Percentiles rank a stretch among this genome's conserved stretches.
These are phyloP conservation scores for Suillus ampliporus DNA, from an alignment of 768 basidiomycete genomes.

Conservation along the genomic window DNA sequence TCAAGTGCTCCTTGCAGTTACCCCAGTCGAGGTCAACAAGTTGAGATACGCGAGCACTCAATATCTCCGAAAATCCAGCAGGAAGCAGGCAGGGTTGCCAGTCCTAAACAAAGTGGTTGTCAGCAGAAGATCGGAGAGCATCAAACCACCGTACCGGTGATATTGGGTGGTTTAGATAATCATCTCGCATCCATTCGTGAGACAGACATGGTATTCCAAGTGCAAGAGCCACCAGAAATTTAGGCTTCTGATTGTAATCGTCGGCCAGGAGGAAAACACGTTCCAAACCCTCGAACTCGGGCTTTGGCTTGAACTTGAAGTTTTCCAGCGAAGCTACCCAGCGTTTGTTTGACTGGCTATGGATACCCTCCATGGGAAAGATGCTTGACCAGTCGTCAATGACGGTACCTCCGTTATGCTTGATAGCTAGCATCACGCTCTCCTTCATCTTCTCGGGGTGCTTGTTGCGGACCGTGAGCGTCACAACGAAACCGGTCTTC, in stretches of 20 bases:
- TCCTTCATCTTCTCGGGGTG: conserved; percentile 49
- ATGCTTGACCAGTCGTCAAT: conserved; percentile 67
- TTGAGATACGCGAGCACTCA: conserved; percentile 51
- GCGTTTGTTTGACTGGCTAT: conserved; percentile 47
- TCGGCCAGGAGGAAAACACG: conserved; percentile 74
- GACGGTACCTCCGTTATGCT: conserved; percentile 57
- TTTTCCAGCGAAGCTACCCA: conserved; percentile 60
- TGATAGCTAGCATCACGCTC: conserved; percentile 48
- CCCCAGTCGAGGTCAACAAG: conserved; percentile 56
- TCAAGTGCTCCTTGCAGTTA: conserved; percentile 54
- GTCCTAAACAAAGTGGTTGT: conserved; percentile 38
- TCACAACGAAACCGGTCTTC: conserved; percentile 65
- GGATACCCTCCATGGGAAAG: conserved; percentile 59
- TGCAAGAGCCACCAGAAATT: conserved; percentile 82
- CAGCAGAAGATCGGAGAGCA: background rate
- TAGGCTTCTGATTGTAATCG: conserved; percentile 70
- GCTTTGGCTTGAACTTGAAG: conserved; percentile 47
- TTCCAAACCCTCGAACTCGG: conserved; percentile 37
- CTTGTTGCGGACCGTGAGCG: conserved; percentile 46
- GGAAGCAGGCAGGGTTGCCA: conserved; percentile 70
- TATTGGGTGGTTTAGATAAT: conserved; percentile 34
- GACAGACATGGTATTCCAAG: conserved; percentile 85
- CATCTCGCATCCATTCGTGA: conserved; percentile 56
- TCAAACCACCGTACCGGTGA: conserved; percentile 29
- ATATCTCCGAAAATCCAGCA: conserved; percentile 50